Percentiles rank a stretch among this genome's conserved stretches.
These are phyloP conservation scores for Cordyceps cateniannulata DNA, from an alignment of 2,329 filamentous ascomycete species.

Conservation along the genomic window DNA sequence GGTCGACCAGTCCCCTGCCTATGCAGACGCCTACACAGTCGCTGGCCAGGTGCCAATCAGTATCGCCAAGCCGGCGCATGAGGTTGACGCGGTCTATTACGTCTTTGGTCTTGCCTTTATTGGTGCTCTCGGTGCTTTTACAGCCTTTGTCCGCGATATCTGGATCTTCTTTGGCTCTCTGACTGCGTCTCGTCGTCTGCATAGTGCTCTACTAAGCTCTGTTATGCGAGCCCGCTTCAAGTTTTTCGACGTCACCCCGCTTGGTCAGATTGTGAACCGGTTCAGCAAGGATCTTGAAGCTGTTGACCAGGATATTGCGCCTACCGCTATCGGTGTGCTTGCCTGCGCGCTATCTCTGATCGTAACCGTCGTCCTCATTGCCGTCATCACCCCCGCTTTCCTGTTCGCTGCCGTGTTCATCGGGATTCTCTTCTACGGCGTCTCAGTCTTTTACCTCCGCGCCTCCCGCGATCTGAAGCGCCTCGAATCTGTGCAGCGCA, in stretches of 20 bases:
- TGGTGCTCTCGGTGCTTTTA: conserved; percentile 67
- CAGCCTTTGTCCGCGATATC: conserved; percentile 75
- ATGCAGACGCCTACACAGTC: conserved; percentile 3
- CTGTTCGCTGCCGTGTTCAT: conserved; percentile 83
- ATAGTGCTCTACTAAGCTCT: conserved; percentile 68
- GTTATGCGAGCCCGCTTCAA: conserved; percentile 89
- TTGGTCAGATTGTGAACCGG: conserved; percentile 95
- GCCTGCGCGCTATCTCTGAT: conserved; percentile 60
- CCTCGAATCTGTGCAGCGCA: conserved; percentile 87
- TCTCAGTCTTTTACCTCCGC: conserved; percentile 82
- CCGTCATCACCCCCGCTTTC: conserved; percentile 83
- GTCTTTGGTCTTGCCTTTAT: conserved; percentile 76
- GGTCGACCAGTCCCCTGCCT: conserved; percentile 5
- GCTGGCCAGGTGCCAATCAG: conserved; percentile 14
- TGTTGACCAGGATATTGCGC: conserved; percentile 91
- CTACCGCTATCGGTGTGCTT: conserved; percentile 73
- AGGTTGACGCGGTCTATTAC: conserved; percentile 80
- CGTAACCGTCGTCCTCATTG: conserved; percentile 83
- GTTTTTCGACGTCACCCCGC: conserved; percentile 94
- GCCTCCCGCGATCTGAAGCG: conserved; percentile 95
- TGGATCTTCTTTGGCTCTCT: conserved; percentile 92
- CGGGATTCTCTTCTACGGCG: conserved; percentile 69
- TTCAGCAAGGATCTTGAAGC: conserved; percentile 97
- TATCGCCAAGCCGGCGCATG: conserved; percentile 26
- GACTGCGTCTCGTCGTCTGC: conserved; percentile 78